Evolutionary conservation across 176 grass and related monocot species (phyloP), one percentile per base, ranked within the genome.

Genomic region (Phyllostachys edulis): DNA sequence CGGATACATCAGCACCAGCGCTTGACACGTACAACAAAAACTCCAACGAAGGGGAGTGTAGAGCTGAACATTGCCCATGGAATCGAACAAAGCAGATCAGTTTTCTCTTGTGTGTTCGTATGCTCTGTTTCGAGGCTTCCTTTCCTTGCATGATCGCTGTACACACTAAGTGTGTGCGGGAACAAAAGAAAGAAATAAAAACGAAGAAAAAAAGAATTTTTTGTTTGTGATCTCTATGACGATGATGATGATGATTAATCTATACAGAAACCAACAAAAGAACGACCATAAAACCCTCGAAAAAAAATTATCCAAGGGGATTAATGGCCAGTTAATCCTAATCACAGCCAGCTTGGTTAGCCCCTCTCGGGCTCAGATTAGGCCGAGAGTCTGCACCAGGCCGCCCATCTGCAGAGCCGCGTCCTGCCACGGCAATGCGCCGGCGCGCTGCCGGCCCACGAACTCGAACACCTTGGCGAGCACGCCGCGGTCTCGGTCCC

Each of bases 301-400:
- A 68, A 63, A 57, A 75, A 82, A 47, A 52, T 7, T 41, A 56
- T 59, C 47, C 21, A 63, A 26, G 89, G 87, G 44, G 55, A 73
- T 73, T 39, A 32, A 34, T 18, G 63, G 18, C 32, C 46, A n/a
- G 77, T 88, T 81, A 89, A 79, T 82, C 50, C 47, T 65, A 61
- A 50, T 61, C 15, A 70, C 61, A 21, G 73, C 47, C 21, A 9
- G 59, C 17, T 41, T 41, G 52, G 20, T 75, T 55, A 56, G 32
- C 8, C 17, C 0, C 15, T 3, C n/a, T 16, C 60, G 15, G 6
- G 47, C 12, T 88, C 75, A 90, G 78, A 82, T 90, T 0, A 90
- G 78, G 9, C 92, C 90, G n/a, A 97, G 84, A 6, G 90, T 89
- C 67, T 93, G 92, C 59, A 93, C 95, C 67, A 97, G 67, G 69